Evolutionary conservation across 192 early-diverging fungal species (phyloP), one percentile per base, ranked within the genome.

Genomic region (Gonapodya prolifera): DNA sequence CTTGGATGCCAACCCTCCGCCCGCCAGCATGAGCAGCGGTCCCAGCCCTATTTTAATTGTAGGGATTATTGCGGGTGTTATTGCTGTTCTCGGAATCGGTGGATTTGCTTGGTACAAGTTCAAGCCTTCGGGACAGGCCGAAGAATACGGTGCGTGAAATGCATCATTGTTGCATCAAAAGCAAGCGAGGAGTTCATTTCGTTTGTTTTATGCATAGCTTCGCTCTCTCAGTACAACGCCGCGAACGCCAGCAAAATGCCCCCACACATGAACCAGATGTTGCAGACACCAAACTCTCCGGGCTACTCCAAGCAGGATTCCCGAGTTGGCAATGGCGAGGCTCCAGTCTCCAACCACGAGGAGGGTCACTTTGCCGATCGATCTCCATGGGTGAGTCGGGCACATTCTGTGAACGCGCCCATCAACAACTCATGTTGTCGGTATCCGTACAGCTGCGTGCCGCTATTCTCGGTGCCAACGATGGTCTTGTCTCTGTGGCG

Each of bases 401-500:
- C 45, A 16, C 8, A 8, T 61, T 61, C 8, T 16, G 45, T 61
- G 23, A 16, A 8, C 8, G 8, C 23, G 45, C 45, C 45, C 23
- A 61, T 16, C 45, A 23, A 8, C 8, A 61, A 61, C 45, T 61
- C 8, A 16, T 61, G 45, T 23, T 8, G n/a, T n/a, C n/a, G n/a
- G n/a, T n/a, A n/a, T n/a, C n/a, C n/a, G n/a, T n/a, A 16, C 45
- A 61, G 77, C 74, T 77, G 32, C 34, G 77, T 33, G 77, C 77
- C 8, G 33, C 34, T n/a, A 29, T 77, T 29, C 77, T 77, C 13
- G 77, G 77, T 45, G 69, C 74, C 30, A 77, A 77, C 33, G 77
- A 77, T 34, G 77, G 77, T n/a, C 77, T 77, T 8, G 77, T 77
- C 2, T 77, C 77, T 2, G 61, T 61, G 30, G 69, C 77, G 1